Evolutionary conservation across 106 monocot genomes (phyloP), one percentile per base, ranked within the genome.

Genomic region (Vanilla planifolia): DNA sequence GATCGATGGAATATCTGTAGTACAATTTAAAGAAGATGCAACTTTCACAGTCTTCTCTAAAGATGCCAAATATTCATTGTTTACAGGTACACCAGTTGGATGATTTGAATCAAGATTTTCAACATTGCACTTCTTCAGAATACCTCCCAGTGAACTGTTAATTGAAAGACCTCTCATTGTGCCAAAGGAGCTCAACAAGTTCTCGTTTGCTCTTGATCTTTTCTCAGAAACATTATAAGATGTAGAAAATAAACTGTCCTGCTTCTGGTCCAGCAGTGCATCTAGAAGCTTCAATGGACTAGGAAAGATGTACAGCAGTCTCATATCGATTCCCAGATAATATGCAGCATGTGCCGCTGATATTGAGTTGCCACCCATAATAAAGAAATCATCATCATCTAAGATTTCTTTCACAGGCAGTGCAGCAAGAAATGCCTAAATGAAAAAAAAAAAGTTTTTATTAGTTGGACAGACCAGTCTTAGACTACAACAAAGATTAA

Each of bases 241-340:
- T 16, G 16, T 57, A 14, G 36, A 40, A 25, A 53, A 28, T 37
- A 6, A 42, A 20, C 27, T 33, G 63, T n/a, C 34, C 4, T 50
- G 30, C 20, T 69, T 62, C 17, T 56, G 55, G 23, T 68, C 52
- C 23, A 65, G 24, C 28, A 90, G 34, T 73, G 73, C 73, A 55
- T 61, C 63, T 55, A 86, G 58, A 65, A 95, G 83, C 57, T 76
- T 73, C 6, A n/a, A 36, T 50, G 90, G 89, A 39, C 67, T 90
- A 34, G 90, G 70, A 72, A 59, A 81, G 10, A 64, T 64, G 66
- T 95, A 95, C 48, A 95, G 51, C 65, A 86, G 42, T 53, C 78
- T 78, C 95, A 95, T 86, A 69, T 90, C 86, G 57, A 95, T 86
- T 43, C 73, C 89, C 56, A 95, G 67, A 51, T 76, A 90, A 70